These are phyloP conservation scores for Oryza glaberrima DNA, from an alignment of 176 grass and related monocot species.

Conservation along the genomic window DNA sequence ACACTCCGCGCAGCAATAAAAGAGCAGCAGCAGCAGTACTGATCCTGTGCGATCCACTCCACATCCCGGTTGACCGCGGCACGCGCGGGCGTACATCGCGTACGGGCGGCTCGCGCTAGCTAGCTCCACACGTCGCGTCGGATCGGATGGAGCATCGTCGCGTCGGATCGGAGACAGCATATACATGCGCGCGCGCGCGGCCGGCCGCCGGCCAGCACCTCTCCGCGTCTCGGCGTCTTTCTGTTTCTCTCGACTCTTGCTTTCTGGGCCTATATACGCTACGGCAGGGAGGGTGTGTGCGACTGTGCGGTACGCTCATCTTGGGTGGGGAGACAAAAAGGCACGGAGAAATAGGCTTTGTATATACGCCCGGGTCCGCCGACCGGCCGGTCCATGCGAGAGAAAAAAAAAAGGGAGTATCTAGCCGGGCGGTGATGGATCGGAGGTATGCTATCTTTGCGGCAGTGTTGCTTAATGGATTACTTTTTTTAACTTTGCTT, in stretches of 20 bases:
- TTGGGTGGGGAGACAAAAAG: background rate
- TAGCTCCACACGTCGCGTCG: background rate
- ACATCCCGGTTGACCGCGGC: background rate
- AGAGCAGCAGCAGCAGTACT: background rate
- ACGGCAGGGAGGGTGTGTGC: background rate
- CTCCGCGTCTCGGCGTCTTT: no score
- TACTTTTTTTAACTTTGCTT: background rate
- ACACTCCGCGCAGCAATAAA: background rate
- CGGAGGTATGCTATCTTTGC: background rate
- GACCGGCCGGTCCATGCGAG: background rate
- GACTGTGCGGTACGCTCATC: background rate
- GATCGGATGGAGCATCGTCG: background rate
- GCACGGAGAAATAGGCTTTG: slow-evolving; percentile 2
- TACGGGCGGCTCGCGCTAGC: background rate
- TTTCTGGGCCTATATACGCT: background rate
- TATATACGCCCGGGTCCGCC: background rate
- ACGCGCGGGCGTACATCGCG: background rate
- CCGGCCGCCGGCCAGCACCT: background rate
- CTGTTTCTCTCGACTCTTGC: background rate
- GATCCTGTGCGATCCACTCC: background rate
- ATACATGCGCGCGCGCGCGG: background rate
- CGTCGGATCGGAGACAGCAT: background rate
- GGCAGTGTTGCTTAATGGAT: background rate
- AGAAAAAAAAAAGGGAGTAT: background rate
- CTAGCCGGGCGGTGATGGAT: background rate